These are phyloP conservation scores for Radiomyces spectabilis DNA, from an alignment of 192 early-diverging fungal genomes.

Conservation along the genomic window DNA sequence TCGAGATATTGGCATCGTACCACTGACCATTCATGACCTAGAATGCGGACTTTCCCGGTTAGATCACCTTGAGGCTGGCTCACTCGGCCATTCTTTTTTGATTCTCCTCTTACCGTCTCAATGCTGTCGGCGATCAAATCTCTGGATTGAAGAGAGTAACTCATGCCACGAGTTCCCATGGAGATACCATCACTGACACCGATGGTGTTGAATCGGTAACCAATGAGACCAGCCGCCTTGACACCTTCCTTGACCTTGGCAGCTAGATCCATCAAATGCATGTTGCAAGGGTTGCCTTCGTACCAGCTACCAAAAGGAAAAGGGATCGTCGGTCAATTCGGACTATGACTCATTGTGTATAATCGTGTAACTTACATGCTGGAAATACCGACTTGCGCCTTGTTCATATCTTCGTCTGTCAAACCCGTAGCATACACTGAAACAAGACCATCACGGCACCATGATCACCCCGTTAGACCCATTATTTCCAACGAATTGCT, in stretches of 20 bases:
- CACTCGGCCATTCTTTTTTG: neutral
- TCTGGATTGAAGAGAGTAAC: slow-evolving; percentile 88
- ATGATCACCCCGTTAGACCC: too few species aligned
- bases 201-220: slow-evolving; percentile 95
- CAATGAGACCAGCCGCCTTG: slow-evolving; percentile 76
- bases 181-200: slow-evolving; percentile 96
- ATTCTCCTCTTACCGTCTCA: slow-evolving; percentile 66
- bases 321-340: neutral
- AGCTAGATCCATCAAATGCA: slow-evolving; percentile 90
- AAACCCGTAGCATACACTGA: slow-evolving; percentile 90
- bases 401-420: slow-evolving; percentile 67
- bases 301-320: slow-evolving; percentile 56
- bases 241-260: slow-evolving; percentile 89
- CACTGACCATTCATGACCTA: slow-evolving; percentile 90
- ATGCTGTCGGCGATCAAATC: slow-evolving; percentile 99
- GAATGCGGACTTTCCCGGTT: neutral
- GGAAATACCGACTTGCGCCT: slow-evolving; percentile 92
- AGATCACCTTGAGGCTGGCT: too few species aligned
- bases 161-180: slow-evolving; percentile 93
- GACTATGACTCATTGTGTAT: neutral
- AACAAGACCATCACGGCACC: too few species aligned
- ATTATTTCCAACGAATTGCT: neutral
- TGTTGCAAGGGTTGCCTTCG: slow-evolving; percentile 99
- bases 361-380: slow-evolving; percentile 61
- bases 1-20: slow-evolving; percentile 97